Evolutionary conservation across 768 basidiomycete species (phyloP), one percentile per base, ranked within the genome.

Genomic region (Russula griseocarnosa): DNA sequence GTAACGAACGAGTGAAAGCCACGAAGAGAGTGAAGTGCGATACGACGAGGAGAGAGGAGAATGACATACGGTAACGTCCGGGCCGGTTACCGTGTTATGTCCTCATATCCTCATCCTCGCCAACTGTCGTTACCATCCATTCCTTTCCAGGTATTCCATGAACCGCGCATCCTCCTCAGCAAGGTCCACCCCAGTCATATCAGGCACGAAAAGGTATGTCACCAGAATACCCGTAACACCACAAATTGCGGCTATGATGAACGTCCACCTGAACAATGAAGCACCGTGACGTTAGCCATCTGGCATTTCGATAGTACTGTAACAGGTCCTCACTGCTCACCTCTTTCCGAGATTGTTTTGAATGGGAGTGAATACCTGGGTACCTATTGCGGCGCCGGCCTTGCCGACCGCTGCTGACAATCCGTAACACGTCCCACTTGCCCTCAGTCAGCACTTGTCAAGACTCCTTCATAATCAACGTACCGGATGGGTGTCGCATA

Each of bases 351-450:
- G 81, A 70, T 86, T 79, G 60, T 76, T 75, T 69, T 86, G 83
- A 65, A 88, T 86, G 4, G 86, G 86, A 3, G 85, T 86, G 71
- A 87, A 87, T 1, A 81, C 84, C 69, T 88, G 86, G 0, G 84
- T 86, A 10, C 87, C 86, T 56, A 87, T 63, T n/a, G 85, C 87
- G 22, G 88, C 89, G 5, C 88, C 88, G 3, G 85, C 77, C 69
- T 88, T 88, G 10, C 86, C 86, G 8, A 88, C 74, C 0, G 86
- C 86, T 9, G 86, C 86, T 30, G 83, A 83, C 44, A 88, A 70
- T 1, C 87, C 87, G 65, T 88, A 89, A 71, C 83, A 86, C 11
- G 87, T 86, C 3, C 87, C 88, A 51, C 85, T 36, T 81, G 60
- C 6, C 34, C 9, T 13, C 26, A 16, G 58, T 63, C 60, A 57